These are phyloP conservation scores for Salvia rosmarinus DNA, from an alignment of 257 asterid genomes.

Conservation along the genomic window DNA sequence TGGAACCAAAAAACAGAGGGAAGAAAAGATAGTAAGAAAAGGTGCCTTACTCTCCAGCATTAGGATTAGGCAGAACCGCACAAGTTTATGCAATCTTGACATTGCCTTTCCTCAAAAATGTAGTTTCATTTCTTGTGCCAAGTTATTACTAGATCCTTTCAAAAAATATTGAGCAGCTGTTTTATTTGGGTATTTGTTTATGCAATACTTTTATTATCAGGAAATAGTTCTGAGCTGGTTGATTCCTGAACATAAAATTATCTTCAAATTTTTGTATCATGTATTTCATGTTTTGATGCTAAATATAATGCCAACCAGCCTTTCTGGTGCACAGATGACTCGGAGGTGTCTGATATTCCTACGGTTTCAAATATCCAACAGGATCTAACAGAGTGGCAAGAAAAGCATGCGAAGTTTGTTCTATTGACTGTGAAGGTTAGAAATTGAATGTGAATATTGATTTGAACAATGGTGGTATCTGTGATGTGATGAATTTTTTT, in stretches of 20 bases:
- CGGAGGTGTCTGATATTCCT: conserved; percentile 74
- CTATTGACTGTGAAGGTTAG: conserved; percentile 82
- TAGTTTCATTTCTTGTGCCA: conserved; percentile 5
- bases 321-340: conserved; percentile 65
- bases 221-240: conserved; percentile 14
- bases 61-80: conserved; percentile 8
- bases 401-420: conserved; percentile 87
- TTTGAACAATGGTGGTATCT: neutral
- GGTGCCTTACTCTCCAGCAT: neutral
- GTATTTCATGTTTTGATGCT: conserved; percentile 24
- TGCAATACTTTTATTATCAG: conserved; percentile 22
- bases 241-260: conserved; percentile 9
- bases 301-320: conserved; percentile 25
- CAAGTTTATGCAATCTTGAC: conserved; percentile 16
- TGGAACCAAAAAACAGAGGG: neutral
- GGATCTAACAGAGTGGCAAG: conserved; percentile 97
- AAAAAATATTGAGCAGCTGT: neutral
- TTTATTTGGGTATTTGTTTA: neutral
- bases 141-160: neutral
- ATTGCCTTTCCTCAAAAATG: conserved; percentile 15
- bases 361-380: conserved; percentile 81
- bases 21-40: neutral
- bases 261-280: conserved; percentile 17
- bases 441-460: neutral
- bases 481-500: neutral